A percentile compares a stretch with the other conserved stretches of the same genome.
Conservation (phyloP, 495 filamentous ascomycete genomes). For the Penicillium diatomitis region DNA sequence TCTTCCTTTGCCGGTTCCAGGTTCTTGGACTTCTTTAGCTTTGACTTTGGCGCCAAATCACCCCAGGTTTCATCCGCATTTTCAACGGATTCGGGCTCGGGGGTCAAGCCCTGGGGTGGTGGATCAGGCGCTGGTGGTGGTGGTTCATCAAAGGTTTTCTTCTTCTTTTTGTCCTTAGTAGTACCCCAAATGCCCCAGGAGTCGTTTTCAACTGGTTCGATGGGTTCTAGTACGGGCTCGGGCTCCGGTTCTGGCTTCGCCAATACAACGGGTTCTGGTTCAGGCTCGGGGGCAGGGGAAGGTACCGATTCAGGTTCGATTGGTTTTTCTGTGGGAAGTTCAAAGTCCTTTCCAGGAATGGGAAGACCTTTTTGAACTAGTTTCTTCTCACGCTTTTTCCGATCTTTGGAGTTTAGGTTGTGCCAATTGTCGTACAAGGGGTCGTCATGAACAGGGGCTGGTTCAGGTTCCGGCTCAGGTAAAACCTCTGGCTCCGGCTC, state of each 20-base stretch:
- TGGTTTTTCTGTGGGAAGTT: conserved; percentile 18
- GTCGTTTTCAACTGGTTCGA: conserved; percentile 16
- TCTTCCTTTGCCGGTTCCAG: conserved; percentile 27
- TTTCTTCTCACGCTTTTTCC: conserved; percentile 32
- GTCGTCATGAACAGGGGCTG: conserved; percentile 21
- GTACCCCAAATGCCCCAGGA: conserved; percentile 29
- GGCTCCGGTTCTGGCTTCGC: conserved; percentile 3
- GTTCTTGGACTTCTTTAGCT: conserved; percentile 26
- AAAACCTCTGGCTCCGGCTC: conserved; percentile 22
- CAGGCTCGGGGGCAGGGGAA: conserved; percentile 11
- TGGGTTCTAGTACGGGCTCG: conserved; percentile 11
- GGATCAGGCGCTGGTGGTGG: conserved; percentile 44
- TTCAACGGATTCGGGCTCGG: conserved; percentile 29
- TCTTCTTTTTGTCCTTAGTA: conserved; percentile 39
- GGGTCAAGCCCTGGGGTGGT: conserved; percentile 38
- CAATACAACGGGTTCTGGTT: conserved; percentile 5
- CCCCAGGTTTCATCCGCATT: conserved; percentile 28
- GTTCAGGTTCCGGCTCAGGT: conserved; percentile 21
- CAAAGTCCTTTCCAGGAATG: conserved; percentile 30
- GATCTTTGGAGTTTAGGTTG: conserved; percentile 27
- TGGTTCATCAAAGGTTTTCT: conserved; percentile 27
- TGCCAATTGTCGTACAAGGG: conserved; percentile 31
- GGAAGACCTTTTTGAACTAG: conserved; percentile 26
- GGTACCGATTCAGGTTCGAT: conserved; percentile 10
- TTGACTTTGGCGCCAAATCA: conserved; percentile 22